A percentile compares a stretch with the other conserved stretches of the same genome.
These are phyloP conservation scores for Mortierella sp. DNA, from an alignment of 371 early-diverging fungal species.

Conservation along the genomic window DNA sequence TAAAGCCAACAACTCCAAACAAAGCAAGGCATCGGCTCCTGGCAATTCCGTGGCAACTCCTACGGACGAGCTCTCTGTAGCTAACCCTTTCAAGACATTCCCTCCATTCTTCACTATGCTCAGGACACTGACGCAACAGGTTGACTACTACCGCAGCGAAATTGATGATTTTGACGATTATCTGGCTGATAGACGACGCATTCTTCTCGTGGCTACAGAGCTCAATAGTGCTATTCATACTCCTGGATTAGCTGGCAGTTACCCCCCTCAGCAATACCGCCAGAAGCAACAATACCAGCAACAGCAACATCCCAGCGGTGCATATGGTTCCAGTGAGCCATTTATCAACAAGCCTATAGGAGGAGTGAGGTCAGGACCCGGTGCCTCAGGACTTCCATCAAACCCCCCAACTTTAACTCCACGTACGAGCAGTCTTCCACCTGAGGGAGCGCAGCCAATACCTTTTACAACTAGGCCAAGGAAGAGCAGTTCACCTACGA, in stretches of 20 bases:
- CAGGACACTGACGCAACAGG: conserved; percentile 72
- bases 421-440: conserved; percentile 19
- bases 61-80: conserved; percentile 21
- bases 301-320: not conserved
- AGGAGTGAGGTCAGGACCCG: conserved; percentile 4
- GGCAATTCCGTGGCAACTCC: conserved; percentile 2
- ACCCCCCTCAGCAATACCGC: conserved; percentile 24
- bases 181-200: conserved; percentile 68
- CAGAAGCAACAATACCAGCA: conserved; percentile 25
- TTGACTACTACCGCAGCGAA: conserved; percentile 77
- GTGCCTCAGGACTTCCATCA: conserved; percentile 2
- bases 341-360: not conserved
- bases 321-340: conserved; percentile 14
- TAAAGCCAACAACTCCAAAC: conserved; percentile 17
- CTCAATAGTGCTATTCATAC: conserved; percentile 58
- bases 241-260: conserved; percentile 24
- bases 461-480: conserved; percentile 29
- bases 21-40: conserved; percentile 10
- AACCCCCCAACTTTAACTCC: not conserved
- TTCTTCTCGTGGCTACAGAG: conserved; percentile 61
- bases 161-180: conserved; percentile 68
- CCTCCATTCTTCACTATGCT: conserved; percentile 76
- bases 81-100: conserved; percentile 64
- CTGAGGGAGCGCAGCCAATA: conserved; percentile 5
- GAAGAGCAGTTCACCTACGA: conserved; percentile 54